Base-by-base conservation (phyloP, 2,329 filamentous ascomycete genomes). In the Trichophyton rubrum region DNA sequence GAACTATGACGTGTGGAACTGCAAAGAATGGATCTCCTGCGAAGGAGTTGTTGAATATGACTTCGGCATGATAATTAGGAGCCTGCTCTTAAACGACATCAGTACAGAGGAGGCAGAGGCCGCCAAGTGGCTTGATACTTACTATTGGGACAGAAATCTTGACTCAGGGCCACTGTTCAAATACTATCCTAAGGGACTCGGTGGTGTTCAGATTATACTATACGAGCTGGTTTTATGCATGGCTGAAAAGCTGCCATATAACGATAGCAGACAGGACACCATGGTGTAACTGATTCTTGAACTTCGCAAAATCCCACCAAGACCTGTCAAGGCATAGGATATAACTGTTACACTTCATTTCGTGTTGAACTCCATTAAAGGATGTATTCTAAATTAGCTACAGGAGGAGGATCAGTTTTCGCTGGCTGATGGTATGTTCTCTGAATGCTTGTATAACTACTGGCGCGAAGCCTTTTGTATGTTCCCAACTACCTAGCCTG, bases 21-120 rank as follows among this genome's bases (percentile, higher is more conserved):
- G 43, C n/a, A 20, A 53, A 40, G 20, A 59, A 15, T 61, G 22
- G 24, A 27, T 49, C 7, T 51, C 15, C 20, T 40, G 38, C 38
- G 24, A 59, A 33, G 60, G 55, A 27, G 15, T 45, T 9, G 60
- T 24, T 47, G 53, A 61, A 30, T 45, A 61, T 35, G 60, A 59
- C 17, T 8, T 61, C 11, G 41, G 40, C 4, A 11, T 33, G n/a
- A 61, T 61, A 24, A 55, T 61, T 11, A 27, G 41, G 27, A 15
- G 13, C 4, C 13, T 40, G 4, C 35, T 40, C 1, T 40, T 2
- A 40, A 5, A 40, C 35, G 13, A 40, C 8, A 9, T 8, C 3
- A 8, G 13, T 40, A 0, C 35, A 40, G 35, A 8, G 35, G 35
- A 40, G 2, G 35, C 6, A 40, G n/a, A n/a, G n/a, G n/a, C n/a